A percentile compares a stretch with the other conserved stretches of the same genome.
These are phyloP conservation scores for Heritiera fomes DNA, from an alignment of 345 rosid genomes.

Conservation along the genomic window DNA sequence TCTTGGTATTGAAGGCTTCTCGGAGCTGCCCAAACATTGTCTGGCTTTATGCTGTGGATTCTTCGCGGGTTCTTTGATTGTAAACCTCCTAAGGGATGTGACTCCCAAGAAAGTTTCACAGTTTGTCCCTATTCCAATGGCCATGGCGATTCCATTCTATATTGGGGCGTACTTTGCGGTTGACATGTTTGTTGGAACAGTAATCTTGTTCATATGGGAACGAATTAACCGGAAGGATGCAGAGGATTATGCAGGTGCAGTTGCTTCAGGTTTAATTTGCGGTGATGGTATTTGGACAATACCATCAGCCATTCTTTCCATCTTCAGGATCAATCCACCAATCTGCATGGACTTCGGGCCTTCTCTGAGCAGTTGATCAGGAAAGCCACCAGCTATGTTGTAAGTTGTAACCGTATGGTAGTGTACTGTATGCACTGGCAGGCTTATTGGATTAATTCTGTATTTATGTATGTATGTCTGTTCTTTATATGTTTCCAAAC, in stretches of 20 bases:
- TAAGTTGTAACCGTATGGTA: conserved; percentile 19
- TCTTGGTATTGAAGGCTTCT: conserved; percentile 74
- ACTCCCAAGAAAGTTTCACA: conserved; percentile 65
- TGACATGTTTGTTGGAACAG: conserved; percentile 84
- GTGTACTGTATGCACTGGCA: not conserved
- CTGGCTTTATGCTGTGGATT: conserved; percentile 73
- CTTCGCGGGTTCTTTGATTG: conserved; percentile 56
- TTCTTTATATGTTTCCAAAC: not conserved
- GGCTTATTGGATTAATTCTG: conserved; percentile 11
- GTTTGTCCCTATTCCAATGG: conserved; percentile 89
- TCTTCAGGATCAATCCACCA: conserved; percentile 83
- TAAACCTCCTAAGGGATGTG: conserved; percentile 69
- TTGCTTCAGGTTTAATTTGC: conserved; percentile 88
- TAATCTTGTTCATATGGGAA: conserved; percentile 79
- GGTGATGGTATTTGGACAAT: conserved; percentile 95
- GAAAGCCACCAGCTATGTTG: not conserved
- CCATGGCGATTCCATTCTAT: conserved; percentile 89
- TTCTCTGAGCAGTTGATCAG: conserved; percentile 40
- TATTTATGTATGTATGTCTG: not conserved
- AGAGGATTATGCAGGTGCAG: conserved; percentile 76
- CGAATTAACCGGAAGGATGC: conserved; percentile 61
- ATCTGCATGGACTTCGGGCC: conserved; percentile 95
- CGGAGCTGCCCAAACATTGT: conserved; percentile 79
- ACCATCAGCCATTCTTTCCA: conserved; percentile 87
- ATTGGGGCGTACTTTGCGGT: conserved; percentile 90